Evolutionary conservation across 2,329 filamentous ascomycete species (phyloP).

Genomic region (Ophiognomonia clavigignenti-juglandacearum): DNA sequence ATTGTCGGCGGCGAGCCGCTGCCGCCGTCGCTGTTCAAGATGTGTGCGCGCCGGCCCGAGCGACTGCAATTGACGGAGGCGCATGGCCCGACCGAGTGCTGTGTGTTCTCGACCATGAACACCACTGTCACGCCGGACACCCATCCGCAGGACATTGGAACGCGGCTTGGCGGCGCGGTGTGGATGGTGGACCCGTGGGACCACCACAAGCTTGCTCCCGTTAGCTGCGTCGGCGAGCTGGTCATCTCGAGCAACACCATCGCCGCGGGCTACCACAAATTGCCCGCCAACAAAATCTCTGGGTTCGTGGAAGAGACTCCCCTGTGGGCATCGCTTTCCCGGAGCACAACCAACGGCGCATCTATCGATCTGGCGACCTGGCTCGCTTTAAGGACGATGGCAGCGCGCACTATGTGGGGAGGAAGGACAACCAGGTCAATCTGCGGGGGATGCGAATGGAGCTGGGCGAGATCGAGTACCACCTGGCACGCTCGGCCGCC

Average conservation of each 20-base stretch:
- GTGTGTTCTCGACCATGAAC: neutral
- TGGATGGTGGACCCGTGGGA: slow-evolving; percentile 21
- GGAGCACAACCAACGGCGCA: slow-evolving; percentile 4
- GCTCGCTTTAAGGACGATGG: slow-evolving; percentile 25
- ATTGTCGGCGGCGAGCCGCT: slow-evolving; percentile 44
- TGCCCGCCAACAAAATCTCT: slow-evolving; percentile 9
- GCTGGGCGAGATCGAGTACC: slow-evolving; percentile 36
- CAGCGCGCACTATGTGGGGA: slow-evolving; percentile 31
- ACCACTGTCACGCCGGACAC: slow-evolving; percentile 9
- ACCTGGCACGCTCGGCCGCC: neutral
- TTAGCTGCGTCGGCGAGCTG: slow-evolving; percentile 27
- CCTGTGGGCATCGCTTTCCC: neutral
- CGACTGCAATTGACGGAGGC: slow-evolving; percentile 44
- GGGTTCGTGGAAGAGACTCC: slow-evolving; percentile 11
- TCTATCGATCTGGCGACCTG: slow-evolving; percentile 32
- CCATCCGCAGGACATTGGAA: too few species aligned
- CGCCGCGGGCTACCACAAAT: slow-evolving; percentile 21
- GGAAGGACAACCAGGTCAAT: slow-evolving; percentile 46
- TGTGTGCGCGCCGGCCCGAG: slow-evolving; percentile 39
- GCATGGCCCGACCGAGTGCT: slow-evolving; percentile 46
- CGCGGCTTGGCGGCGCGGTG: slow-evolving; percentile 13
- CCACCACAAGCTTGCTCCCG: slow-evolving; percentile 18
- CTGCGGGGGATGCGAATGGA: slow-evolving; percentile 44
- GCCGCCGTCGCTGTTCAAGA: slow-evolving; percentile 41
- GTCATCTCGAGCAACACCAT: slow-evolving; percentile 35